phyloP scores from a whole-genome alignment of 192 early-diverging fungal species.

The Coemansia furcata region DNA sequence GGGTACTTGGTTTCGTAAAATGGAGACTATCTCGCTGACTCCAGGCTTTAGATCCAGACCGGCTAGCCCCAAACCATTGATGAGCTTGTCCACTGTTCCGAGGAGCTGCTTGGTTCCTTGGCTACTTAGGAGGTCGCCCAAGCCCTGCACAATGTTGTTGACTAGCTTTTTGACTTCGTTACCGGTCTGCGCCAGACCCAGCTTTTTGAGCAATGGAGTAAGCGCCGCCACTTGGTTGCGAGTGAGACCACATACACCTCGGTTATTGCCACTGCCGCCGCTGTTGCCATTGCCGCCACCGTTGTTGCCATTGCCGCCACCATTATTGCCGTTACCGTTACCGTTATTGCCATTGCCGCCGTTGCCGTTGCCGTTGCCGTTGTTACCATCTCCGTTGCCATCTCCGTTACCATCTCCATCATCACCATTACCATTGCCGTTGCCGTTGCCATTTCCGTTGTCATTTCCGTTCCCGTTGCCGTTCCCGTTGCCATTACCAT shows the following conservation, averaged over 20 bases:
- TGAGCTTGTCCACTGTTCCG: conserved; percentile 23
- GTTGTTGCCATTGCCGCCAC: neutral
- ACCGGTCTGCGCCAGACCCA: conserved; percentile 40
- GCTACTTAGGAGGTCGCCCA: conserved; percentile 40
- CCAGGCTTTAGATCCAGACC: conserved; percentile 44
- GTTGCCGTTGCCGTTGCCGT: conserved; percentile 4
- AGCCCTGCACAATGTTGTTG: conserved; percentile 31
- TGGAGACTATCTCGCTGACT: conserved; percentile 29
- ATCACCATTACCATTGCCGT: conserved; percentile 6
- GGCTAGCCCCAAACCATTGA: conserved; percentile 37
- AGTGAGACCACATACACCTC: conserved; percentile 30
- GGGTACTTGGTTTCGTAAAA: conserved; percentile 44
- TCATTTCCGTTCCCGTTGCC: conserved; percentile 5
- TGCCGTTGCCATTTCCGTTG: conserved; percentile 3
- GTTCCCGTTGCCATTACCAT: conserved; percentile 1
- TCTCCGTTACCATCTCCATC: neutral
- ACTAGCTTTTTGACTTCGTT: conserved; percentile 47
- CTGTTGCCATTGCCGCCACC: neutral
- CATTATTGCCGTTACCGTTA: conserved; percentile 6
- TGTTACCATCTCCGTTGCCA: conserved; percentile 3
- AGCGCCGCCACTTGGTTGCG: conserved; percentile 27
- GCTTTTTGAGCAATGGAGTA: conserved; percentile 40
- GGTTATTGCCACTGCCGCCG: conserved; percentile 8
- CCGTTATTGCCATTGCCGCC: neutral
- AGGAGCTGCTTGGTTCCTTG: conserved; percentile 31